Evolutionary conservation across 2,329 filamentous ascomycete species (phyloP), one percentile per base, ranked within the genome.

Genomic region (Penicillium vulpinum): DNA sequence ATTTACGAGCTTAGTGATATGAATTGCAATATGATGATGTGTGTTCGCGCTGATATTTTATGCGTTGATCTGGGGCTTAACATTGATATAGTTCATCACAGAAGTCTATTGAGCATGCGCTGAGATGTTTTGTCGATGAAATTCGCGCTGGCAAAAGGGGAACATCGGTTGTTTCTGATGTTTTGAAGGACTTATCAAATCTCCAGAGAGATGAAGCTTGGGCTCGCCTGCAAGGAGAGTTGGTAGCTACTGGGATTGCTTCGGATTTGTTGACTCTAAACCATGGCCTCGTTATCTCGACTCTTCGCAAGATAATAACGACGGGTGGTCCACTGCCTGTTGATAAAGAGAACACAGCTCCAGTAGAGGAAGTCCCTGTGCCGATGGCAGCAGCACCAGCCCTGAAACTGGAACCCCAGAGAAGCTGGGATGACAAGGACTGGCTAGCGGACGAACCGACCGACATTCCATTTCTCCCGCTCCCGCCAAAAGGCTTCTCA

Each of bases 11-110:
- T 64, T 4, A 58, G 40, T 44, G 48, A 58, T 22, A 51, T 63
- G n/a, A 62, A 62, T 53, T 54, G 49, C 5, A 57, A 60, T 56
- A 54, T 60, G 59, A 58, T 57, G 49, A 63, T 62, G 62, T 64
- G 18, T 45, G 62, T 61, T 11, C 16, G 5, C 7, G 7, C 7
- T 22, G 5, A 28, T 13, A 29, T 16, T 39, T 15, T 24, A 4
- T 24, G 4, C 11, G 10, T 9, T n/a, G 10, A 11, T 33, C n/a
- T 24, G 13, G 35, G 11, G 8, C 31, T n/a, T 48, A 48, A 47
- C 41, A 2, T 31, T 56, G 31, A 2, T 53, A 21, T 21, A 64
- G 62, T 56, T 58, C 55, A 3, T 59, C 55, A 2, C 61, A 59
- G 36, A 56, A 54, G 40, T 49, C 50, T 41, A 56, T 63, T 21